Base-by-base conservation (phyloP, 2,329 filamentous ascomycete species). In the Trichoderma sp. region DNA sequence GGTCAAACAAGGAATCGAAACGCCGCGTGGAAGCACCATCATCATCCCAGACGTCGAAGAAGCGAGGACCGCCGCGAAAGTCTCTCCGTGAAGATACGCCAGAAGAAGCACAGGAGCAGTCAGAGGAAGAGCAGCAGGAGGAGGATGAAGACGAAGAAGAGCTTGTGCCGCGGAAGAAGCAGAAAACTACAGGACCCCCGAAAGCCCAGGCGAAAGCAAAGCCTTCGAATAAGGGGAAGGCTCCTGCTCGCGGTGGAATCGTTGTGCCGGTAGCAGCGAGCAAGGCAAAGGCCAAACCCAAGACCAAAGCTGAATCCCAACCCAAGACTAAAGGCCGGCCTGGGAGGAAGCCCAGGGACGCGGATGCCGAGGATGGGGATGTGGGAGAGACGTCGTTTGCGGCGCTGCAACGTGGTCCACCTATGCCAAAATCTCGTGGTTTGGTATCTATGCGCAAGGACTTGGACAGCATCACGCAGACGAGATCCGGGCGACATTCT, bases 401-500 rank as follows among this genome's bases (percentile, higher is more conserved):
- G 28, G 85, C 85, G 3, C 80, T 88, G 11, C 86, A 87, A 47
- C 85, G 85, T 9, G 86, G 86, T 0, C 87, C 88, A 2, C 88
- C 88, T 0, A 81, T 89, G 66, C 87, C 88, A 66, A 88, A 85
- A 76, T 81, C 84, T 50, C 85, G 86, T 23, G 87, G 87, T 1
- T 81, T 90, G 12, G 84, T 88, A 28, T 87, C 87, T 65, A 79
- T 85, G 67, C 85, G 86, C 55, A 83, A 83, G 36, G 84, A 84
- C 9, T 80, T 82, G 28, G 68, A 70, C 58, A 84, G 82, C 30
- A 84, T 88, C 73, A 85, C 85, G 34, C 87, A 85, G 58, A 93
- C 91, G 65, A 90, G 94, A 68, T 95, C 92, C 13, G 95, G 94
- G 2, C 89, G 96, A 71, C 88, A 90, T 67, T 93, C 93, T 11